Evolutionary conservation across 73 alveolate genomes (phyloP).

Genomic region (Stentor roeselii): DNA sequence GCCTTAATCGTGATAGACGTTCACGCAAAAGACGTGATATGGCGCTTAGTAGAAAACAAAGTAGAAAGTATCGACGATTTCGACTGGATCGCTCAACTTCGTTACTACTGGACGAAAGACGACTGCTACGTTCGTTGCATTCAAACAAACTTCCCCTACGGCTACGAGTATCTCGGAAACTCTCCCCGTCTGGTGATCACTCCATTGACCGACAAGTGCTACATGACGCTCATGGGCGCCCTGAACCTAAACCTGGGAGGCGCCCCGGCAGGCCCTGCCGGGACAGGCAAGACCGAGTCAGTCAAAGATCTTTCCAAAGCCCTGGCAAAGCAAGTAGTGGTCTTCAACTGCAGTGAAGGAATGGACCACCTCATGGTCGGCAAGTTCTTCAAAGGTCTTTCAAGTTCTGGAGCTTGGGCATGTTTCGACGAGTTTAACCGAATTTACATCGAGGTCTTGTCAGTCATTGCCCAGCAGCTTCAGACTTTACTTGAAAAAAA

Average conservation of each 20-base stretch:
- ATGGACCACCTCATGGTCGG: slow-evolving; percentile 98
- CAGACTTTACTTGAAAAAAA: slow-evolving; percentile 84
- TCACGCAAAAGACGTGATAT: slow-evolving; percentile 99
- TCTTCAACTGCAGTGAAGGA: slow-evolving; percentile 95
- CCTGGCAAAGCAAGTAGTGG: slow-evolving; percentile 85
- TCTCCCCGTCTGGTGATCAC: slow-evolving; percentile 99
- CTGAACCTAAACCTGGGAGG: slow-evolving; percentile 95
- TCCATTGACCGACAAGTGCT: slow-evolving; percentile 99
- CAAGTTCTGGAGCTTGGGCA: slow-evolving; percentile 97
- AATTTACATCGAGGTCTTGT: slow-evolving; percentile 89
- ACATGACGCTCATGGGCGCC: slow-evolving; percentile 99
- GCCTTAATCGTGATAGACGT: slow-evolving; percentile 99
- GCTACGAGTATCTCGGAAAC: slow-evolving; percentile 98
- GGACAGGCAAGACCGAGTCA: slow-evolving; percentile 99
- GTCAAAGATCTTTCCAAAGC: slow-evolving; percentile 95
- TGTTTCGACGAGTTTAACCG: slow-evolving; percentile 97
- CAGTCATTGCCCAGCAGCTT: slow-evolving; percentile 87
- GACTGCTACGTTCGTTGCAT: slow-evolving; percentile 96
- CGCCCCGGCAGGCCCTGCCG: slow-evolving; percentile 99
- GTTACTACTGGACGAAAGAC: slow-evolving; percentile 98
- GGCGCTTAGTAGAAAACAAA: slow-evolving; percentile 79
- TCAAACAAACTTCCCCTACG: slow-evolving; percentile 98
- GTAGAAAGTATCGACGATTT: slow-evolving; percentile 86
- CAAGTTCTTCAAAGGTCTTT: slow-evolving; percentile 90
- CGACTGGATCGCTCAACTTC: slow-evolving; percentile 99